Conservation (phyloP, 78 protist genomes). For the Monosiga brevicollis region DNA sequence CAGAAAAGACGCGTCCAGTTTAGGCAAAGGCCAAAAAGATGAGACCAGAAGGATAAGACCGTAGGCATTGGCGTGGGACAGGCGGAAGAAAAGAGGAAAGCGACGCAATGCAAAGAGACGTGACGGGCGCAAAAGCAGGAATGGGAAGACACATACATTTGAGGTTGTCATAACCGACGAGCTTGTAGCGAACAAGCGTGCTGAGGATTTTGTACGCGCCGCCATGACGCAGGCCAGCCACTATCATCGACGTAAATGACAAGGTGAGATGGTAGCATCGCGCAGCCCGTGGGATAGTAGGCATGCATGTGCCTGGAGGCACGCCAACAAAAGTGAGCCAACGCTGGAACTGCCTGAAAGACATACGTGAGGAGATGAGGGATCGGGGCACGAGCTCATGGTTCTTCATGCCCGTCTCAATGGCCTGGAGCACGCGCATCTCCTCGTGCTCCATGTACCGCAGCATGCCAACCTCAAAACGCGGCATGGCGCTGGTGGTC, state of each 20-base stretch:
- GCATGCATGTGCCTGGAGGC: no score
- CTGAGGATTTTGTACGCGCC: constrained; percentile 49
- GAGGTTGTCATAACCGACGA: constrained; percentile 66
- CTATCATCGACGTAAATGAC: no score
- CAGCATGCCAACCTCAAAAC: constrained; percentile 52
- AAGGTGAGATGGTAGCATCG: no score
- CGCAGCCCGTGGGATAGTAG: no score
- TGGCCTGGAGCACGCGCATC: constrained; percentile 64
- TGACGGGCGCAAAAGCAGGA: neutral
- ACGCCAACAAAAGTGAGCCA: no score
- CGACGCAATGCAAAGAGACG: neutral
- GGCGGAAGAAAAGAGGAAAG: neutral
- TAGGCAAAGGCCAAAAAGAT: neutral
- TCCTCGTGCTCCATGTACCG: constrained; percentile 77
- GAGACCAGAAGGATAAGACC: neutral
- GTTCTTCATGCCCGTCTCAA: constrained; percentile 82
- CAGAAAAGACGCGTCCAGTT: neutral
- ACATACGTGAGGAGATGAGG: constrained; percentile 66
- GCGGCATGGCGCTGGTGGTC: no score
- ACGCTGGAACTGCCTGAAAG: no score
- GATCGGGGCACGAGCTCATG: constrained; percentile 85
- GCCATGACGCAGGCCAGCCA: constrained; percentile 70
- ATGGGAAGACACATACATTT: constrained; percentile 24
- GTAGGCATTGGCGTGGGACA: neutral
- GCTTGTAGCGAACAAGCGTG: constrained; percentile 52